phyloP scores from a whole-genome alignment of 2,329 filamentous ascomycete genomes.

The Beauveria sp. region DNA sequence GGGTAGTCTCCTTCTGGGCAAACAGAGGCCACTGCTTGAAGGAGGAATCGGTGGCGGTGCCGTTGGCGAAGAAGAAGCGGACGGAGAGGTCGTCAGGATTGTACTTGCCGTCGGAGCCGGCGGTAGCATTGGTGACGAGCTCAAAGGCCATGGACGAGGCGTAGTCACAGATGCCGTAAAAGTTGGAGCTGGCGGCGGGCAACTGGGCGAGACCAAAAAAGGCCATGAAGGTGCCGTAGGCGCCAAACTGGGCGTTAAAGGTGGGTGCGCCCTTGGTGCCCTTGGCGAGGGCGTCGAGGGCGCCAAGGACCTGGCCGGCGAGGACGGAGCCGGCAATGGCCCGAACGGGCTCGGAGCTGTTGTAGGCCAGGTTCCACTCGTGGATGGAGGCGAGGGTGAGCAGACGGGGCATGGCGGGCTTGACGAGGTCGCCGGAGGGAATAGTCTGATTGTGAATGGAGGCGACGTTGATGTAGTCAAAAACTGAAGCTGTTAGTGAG shows the following conservation, averaged over 20 bases:
- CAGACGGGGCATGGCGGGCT: conserved; percentile 52
- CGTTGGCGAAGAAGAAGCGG: conserved; percentile 55
- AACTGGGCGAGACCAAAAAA: conserved; percentile 55
- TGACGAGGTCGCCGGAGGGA: conserved; percentile 46
- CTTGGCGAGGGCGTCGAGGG: conserved; percentile 45
- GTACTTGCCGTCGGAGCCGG: conserved; percentile 33
- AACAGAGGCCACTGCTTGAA: conserved; percentile 48
- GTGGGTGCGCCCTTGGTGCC: conserved; percentile 27
- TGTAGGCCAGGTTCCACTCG: conserved; percentile 79
- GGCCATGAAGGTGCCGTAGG: conserved; percentile 53
- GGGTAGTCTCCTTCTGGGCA: conserved; percentile 43
- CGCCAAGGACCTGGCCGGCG: conserved; percentile 45
- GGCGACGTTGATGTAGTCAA: conserved; percentile 52
- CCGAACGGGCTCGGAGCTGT: conserved; percentile 58
- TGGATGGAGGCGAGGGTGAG: conserved; percentile 68
- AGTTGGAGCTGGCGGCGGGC: conserved; percentile 46
- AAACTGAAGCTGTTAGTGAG: conserved; percentile 34
- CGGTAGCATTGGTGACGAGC: conserved; percentile 49
- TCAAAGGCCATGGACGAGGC: conserved; percentile 78
- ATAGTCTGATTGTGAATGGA: conserved; percentile 48
- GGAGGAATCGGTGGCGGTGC: conserved; percentile 46
- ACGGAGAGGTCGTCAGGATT: conserved; percentile 41
- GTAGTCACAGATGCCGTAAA: conserved; percentile 75
- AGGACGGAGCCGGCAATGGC: conserved; percentile 51
- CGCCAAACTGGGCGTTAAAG: conserved; percentile 50